phyloP scores from a whole-genome alignment of 1,284 basidiomycete genomes.

The Filobasidium uniguttulatum region DNA sequence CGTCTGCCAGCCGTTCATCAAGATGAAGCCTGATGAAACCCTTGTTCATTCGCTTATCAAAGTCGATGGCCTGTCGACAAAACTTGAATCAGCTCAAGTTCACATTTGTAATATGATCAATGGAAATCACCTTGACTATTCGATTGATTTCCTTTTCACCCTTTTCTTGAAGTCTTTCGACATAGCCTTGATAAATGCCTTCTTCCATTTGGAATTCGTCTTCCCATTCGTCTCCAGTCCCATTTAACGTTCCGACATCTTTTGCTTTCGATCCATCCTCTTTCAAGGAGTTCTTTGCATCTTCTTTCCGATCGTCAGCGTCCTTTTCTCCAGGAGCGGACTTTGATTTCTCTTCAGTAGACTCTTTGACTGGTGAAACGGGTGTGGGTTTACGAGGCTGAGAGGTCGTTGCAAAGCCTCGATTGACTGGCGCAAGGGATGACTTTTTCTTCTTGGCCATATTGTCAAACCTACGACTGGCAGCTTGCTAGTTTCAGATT shows the following conservation, averaged over 20 bases:
- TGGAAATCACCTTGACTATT: conserved; percentile 43
- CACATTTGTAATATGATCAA: not conserved
- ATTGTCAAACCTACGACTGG: conserved; percentile 6
- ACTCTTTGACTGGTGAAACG: conserved; percentile 31
- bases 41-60: conserved; percentile 62
- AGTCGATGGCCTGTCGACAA: conserved; percentile 54
- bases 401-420: conserved; percentile 76
- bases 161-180: conserved; percentile 74
- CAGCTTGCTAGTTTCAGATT: too few relatives aligned
- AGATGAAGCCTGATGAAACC: conserved; percentile 53
- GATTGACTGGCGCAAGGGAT: conserved; percentile 49
- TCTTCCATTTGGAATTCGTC: conserved; percentile 22
- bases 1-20: conserved; percentile 48
- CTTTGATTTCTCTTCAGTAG: conserved; percentile 15
- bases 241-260: not conserved
- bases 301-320: conserved; percentile 17
- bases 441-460: conserved; percentile 84
- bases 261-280: not conserved
- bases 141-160: conserved; percentile 76
- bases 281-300: conserved; percentile 3
- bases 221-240: conserved; percentile 27
- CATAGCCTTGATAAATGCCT: conserved; percentile 36
- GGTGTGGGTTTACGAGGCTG: conserved; percentile 60
- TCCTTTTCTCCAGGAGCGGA: conserved; percentile 1
- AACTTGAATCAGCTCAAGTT: not conserved